Conservation (phyloP, 2,329 filamentous ascomycete genomes). For the Clonostachys rosea region DNA sequence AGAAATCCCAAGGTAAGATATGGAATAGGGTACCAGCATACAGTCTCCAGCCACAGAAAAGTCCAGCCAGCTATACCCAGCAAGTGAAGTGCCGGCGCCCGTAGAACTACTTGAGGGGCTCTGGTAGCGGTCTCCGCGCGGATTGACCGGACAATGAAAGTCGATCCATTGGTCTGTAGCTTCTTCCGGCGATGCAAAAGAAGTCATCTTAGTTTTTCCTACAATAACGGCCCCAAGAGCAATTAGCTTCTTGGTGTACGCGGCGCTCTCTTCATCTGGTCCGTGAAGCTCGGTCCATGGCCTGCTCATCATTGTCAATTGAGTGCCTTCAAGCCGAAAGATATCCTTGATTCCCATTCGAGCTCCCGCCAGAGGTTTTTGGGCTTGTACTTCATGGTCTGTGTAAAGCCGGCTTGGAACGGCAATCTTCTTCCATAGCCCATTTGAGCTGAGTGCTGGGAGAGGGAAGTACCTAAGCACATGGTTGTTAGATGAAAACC, state of each 20-base stretch:
- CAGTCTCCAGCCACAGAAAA: conserved; percentile 10
- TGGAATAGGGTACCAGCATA: background rate
- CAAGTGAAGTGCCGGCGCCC: conserved; percentile 15
- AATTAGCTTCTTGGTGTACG: conserved; percentile 48
- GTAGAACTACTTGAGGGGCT: conserved; percentile 15
- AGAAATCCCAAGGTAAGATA: background rate
- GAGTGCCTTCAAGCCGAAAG: conserved; percentile 35
- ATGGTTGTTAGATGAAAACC: no score
- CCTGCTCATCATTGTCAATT: conserved; percentile 51
- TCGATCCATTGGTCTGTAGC: conserved; percentile 39
- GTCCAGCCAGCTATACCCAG: conserved; percentile 20
- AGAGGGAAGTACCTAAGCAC: conserved; percentile 5
- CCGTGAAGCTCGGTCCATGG: conserved; percentile 52
- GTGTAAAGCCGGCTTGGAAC: conserved; percentile 30
- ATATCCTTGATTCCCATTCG: conserved; percentile 28
- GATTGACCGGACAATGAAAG: conserved; percentile 16
- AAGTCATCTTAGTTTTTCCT: conserved; percentile 35
- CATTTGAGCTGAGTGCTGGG: conserved; percentile 13
- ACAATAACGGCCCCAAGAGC: conserved; percentile 47
- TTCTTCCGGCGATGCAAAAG: conserved; percentile 30
- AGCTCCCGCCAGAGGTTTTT: conserved; percentile 27
- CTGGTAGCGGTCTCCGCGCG: conserved; percentile 18
- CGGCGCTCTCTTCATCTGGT: conserved; percentile 36
- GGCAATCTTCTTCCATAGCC: conserved; percentile 18
- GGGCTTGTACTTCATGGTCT: conserved; percentile 14